phyloP scores from a whole-genome alignment of 192 early-diverging fungal genomes.

The Coemansia sp. region DNA sequence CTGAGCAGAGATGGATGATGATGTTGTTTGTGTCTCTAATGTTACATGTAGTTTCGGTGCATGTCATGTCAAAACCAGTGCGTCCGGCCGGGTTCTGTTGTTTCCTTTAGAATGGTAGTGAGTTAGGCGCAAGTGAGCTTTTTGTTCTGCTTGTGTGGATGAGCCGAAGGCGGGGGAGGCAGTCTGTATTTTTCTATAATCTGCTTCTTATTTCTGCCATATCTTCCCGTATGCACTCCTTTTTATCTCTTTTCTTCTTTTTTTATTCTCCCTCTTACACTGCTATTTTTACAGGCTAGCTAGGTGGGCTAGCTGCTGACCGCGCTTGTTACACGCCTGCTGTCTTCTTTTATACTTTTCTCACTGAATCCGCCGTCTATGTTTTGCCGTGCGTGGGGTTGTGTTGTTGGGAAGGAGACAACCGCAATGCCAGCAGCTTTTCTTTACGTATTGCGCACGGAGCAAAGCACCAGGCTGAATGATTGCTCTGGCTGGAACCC shows the following conservation, averaged over 20 bases:
- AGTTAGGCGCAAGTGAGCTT: neutral
- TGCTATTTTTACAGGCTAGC: neutral
- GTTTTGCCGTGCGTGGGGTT: too few species aligned
- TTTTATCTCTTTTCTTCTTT: neutral
- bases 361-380: too few species aligned
- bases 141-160: neutral
- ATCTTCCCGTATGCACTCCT: neutral
- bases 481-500: too few species aligned
- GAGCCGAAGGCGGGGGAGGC: neutral
- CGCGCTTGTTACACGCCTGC: neutral
- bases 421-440: too few species aligned
- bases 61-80: too few species aligned
- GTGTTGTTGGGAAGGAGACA: too few species aligned
- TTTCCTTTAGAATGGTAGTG: neutral
- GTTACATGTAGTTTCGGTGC: too few species aligned
- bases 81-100: neutral
- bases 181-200: neutral
- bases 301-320: neutral
- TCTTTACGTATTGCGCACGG: too few species aligned
- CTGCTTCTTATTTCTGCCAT: neutral
- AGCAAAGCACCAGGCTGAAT: too few species aligned
- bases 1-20: too few species aligned
- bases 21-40: too few species aligned
- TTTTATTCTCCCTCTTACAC: neutral
- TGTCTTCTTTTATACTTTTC: neutral